Percentiles rank a stretch among this genome's conserved stretches.
Conservation (phyloP, 306 rosid species). For the Rosa lucieae region DNA sequence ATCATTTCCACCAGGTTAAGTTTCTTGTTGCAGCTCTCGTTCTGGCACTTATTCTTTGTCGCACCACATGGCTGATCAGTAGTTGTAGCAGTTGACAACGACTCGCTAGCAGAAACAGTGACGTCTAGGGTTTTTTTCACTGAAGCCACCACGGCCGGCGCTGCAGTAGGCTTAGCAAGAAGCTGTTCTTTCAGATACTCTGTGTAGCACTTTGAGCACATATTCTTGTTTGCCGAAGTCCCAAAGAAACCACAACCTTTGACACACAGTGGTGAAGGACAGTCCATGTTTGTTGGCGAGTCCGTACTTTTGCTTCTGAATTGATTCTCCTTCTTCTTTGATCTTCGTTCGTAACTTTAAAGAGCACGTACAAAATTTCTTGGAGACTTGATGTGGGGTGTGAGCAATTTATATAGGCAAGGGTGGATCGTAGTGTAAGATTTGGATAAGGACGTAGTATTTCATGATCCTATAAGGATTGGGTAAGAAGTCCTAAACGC, state of each 20-base stretch:
- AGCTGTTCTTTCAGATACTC: constrained; percentile 1
- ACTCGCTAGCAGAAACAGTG: neutral
- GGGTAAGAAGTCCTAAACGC: neutral
- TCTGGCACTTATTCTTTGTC: constrained; percentile 15
- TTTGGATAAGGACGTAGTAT: neutral
- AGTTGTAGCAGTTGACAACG: neutral
- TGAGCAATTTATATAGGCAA: neutral
- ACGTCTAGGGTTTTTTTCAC: neutral
- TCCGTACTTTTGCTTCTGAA: neutral
- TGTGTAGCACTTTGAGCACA: constrained; percentile 31
- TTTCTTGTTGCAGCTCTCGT: constrained; percentile 14
- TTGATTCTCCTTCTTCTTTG: neutral
- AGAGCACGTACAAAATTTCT: neutral
- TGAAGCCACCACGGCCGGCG: neutral
- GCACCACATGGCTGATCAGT: neutral
- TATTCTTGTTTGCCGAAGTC: constrained; percentile 12
- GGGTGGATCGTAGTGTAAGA: neutral
- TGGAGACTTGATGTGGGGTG: neutral
- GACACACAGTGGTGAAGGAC: constrained; percentile 25
- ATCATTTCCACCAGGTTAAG: neutral
- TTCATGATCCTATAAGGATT: neutral
- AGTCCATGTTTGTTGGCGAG: neutral
- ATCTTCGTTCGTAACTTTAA: neutral
- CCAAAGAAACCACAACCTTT: constrained; percentile 50
- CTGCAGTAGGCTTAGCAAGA: neutral